A percentile compares a stretch with the other conserved stretches of the same genome.
phyloP scores from a whole-genome alignment of 78 protist genomes.

The Dictyostelium discoideum region dicty_2.7 NC_007089.4:4096501-4097000 shows the following conservation, averaged over 20 bases:
- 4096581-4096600: neutral
- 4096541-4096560: neutral
- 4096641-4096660: no score
- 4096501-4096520: neutral
- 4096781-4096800: constrained; percentile 1
- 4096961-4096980: neutral
- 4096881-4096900: constrained; percentile 3
- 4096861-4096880: constrained; percentile 10
- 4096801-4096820: constrained; percentile 23
- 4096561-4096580: neutral
- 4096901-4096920: constrained; percentile 10
- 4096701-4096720: constrained; percentile 2
- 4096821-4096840: constrained; percentile 5
- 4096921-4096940: neutral
- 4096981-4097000: neutral
- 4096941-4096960: neutral
- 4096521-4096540: neutral
- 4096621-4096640: no score
- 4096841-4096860: neutral
- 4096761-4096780: neutral
- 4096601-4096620: no score
- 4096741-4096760: neutral
- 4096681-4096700: neutral
- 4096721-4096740: constrained; percentile 28
- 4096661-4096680: no score